Evolutionary conservation across 2,329 filamentous ascomycete species (phyloP), one percentile per base, ranked within the genome.

Genomic region (Pseudocercospora musae): DNA sequence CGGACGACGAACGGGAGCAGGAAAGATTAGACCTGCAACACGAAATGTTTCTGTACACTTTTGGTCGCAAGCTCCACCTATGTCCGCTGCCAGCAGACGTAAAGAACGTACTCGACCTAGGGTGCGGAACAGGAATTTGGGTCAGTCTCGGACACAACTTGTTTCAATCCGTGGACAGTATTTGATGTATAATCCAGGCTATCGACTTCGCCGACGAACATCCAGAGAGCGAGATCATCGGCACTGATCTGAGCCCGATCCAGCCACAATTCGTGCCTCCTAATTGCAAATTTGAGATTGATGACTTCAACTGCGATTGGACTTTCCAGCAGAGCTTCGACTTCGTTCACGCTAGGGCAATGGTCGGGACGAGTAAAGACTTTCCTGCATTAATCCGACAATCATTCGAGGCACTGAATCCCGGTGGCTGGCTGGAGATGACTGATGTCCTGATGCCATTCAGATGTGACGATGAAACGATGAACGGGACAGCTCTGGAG

Each of bases 51-150:
- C 57, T 56, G 27, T 56, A 69, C 9, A 65, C 68, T 48, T 57
- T 74, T 49, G 67, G 69, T 44, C 71, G 71, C 33, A 64, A 65
- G 21, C 73, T 82, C 15, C 76, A 78, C 63, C 69, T 78, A 4
- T 78, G 77, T 3, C 81, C 81, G 0, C 69, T 81, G 7, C 79
- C 20, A 23, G 49, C 64, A 10, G 70, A 73, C 9, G 75, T 77
- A 0, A 73, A 75, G 27, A 74, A 77, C 23, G 78, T 83, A 13
- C 74, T 84, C 15, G 82, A 83, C 66, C 68, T 82, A 18, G 81
- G 80, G 9, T 82, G 79, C 0, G 81, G 80, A 10, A 68, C 62
- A 10, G 75, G 67, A 37, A 69, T 66, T 9, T 67, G 65, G 62
- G 50, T 49, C 33, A 56, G 58, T 23, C 18, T 48, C 21, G 10